phyloP scores from a whole-genome alignment of 306 rosid species.

The Canavalia ensiformis region DNA sequence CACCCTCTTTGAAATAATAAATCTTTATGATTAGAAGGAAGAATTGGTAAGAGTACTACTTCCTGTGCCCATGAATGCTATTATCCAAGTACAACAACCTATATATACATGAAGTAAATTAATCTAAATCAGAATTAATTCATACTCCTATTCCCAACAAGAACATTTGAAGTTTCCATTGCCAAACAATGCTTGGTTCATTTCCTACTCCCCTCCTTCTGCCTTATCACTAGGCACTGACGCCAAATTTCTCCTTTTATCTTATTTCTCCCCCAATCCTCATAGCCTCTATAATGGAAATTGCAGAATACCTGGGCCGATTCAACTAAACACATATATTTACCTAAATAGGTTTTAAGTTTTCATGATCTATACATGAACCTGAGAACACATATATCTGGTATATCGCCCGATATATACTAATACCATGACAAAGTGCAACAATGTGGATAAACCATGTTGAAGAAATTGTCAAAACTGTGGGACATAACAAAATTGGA shows the following conservation, averaged over 20 bases:
- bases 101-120: too few species aligned
- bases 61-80: too few species aligned
- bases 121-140: too few species aligned
- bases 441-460: background rate
- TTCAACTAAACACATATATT: background rate
- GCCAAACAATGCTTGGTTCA: conserved; percentile 8
- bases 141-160: too few species aligned
- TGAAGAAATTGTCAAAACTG: background rate
- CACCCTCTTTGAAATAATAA: too few species aligned
- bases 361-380: background rate
- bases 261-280: background rate
- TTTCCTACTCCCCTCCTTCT: background rate
- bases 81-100: too few species aligned
- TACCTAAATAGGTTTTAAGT: too few species aligned
- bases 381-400: too few species aligned
- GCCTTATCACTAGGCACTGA: background rate
- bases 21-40: too few species aligned
- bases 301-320: background rate
- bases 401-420: too few species aligned
- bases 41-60: too few species aligned
- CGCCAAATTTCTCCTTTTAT: background rate
- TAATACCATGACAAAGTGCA: background rate
- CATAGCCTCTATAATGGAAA: background rate
- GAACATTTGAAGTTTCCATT: background rate
- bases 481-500: conserved; percentile 7